phyloP scores from a whole-genome alignment of 73 alveolate genomes.

The Urostyla sp. region DNA sequence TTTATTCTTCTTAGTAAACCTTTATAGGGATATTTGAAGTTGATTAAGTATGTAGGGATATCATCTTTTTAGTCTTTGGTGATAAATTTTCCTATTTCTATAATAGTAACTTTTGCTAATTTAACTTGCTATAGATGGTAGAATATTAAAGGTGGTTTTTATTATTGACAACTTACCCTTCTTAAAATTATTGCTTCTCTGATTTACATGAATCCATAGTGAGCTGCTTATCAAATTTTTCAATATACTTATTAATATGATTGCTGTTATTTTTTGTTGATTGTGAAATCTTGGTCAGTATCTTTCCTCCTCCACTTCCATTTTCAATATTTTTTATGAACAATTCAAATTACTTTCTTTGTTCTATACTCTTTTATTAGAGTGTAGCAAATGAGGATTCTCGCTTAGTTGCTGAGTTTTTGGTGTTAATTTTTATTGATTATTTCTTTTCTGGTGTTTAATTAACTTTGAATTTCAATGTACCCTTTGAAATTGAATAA shows the following conservation, averaged over 20 bases:
- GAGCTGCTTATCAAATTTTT: too few relatives aligned
- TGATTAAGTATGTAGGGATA: too few relatives aligned
- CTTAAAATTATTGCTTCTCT: background rate
- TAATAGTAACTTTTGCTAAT: too few relatives aligned
- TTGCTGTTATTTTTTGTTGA: background rate
- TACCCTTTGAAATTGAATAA: background rate
- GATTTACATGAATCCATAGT: background rate
- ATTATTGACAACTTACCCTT: background rate
- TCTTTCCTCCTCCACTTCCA: background rate
- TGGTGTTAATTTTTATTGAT: conserved; percentile 1
- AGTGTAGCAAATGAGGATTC: conserved; percentile 2
- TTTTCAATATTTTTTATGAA: conserved; percentile 1
- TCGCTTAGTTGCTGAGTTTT: background rate
- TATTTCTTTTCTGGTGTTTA: background rate
- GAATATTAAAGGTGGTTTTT: conserved; percentile 19
- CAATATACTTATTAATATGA: too few relatives aligned
- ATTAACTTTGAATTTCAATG: background rate
- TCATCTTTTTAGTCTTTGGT: too few relatives aligned
- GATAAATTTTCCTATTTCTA: too few relatives aligned
- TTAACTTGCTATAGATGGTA: conserved; percentile 9
- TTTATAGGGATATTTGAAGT: too few relatives aligned
- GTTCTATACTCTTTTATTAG: conserved; percentile 13
- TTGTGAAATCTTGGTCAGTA: background rate
- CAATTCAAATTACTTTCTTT: conserved; percentile 10
- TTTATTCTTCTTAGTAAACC: too few relatives aligned